Conservation (phyloP, 2,329 filamentous ascomycete genomes). For the Hypomyces perniciosus region DNA sequence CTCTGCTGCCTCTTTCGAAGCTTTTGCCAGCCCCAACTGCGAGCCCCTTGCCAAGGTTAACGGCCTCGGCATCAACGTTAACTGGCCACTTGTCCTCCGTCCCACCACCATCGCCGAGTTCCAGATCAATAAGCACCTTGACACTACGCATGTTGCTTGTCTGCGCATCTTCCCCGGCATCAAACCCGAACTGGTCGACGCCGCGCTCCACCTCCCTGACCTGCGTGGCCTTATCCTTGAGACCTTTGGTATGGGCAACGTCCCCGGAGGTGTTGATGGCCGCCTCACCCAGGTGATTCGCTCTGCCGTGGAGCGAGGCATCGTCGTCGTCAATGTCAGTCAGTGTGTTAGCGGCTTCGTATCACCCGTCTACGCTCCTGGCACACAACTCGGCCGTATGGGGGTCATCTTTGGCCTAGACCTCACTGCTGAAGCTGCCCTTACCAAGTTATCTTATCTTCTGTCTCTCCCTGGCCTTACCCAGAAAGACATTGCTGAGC, state of each 20-base stretch:
- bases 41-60: constrained; percentile 76
- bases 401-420: constrained; percentile 88
- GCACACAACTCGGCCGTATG: constrained; percentile 70
- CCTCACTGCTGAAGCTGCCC: constrained; percentile 81
- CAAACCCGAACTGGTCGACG: constrained; percentile 87
- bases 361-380: constrained; percentile 70
- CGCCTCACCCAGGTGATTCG: constrained; percentile 72
- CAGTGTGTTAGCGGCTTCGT: constrained; percentile 79
- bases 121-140: constrained; percentile 65
- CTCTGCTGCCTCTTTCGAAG: constrained; percentile 77
- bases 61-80: constrained; percentile 71
- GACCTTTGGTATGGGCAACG: constrained; percentile 90
- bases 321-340: constrained; percentile 85
- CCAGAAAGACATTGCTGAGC: constrained; percentile 57
- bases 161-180: constrained; percentile 89
- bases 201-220: constrained; percentile 69
- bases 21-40: constrained; percentile 84
- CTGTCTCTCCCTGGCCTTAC: constrained; percentile 62
- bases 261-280: constrained; percentile 74
- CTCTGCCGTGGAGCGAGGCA: constrained; percentile 70
- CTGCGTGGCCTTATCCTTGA: constrained; percentile 79
- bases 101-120: constrained; percentile 71
- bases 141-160: constrained; percentile 85
- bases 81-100: constrained; percentile 71
- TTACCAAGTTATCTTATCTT: constrained; percentile 86